Evolutionary conservation across 78 protist species (phyloP), one percentile per base, ranked within the genome.

Genomic region (Mantamonas sphyraenae): DNA sequence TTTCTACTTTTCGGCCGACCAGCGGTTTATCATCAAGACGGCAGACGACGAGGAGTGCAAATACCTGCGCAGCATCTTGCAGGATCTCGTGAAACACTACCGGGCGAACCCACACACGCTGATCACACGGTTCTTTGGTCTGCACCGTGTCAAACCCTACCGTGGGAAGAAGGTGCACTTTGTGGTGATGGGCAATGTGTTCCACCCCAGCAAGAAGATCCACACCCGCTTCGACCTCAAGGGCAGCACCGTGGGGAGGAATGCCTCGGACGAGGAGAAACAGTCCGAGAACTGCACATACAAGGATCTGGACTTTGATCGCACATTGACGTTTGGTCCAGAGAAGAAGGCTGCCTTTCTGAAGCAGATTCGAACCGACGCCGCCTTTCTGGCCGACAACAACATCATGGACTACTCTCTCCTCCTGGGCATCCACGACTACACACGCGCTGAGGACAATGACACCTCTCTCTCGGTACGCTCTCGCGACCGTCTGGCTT

Each of bases 391-490:
- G 31, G 22, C 28, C 9, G 7, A 14, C 28, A 0, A 16, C n/a
- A n/a, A n/a, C 16, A 71, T 87, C 57, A 87, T 87, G 88, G 91
- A 87, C 55, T 87, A 82, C 42, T 71, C 82, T 8, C 28, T 82
- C 50, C 40, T 87, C 22, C 12, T 87, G 7, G 91, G 85, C 55
- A 20, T 81, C 19, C 87, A 81, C 50, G 14, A 68, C 62, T n/a
- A 3, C 24, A 3, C 5, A 42, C 47, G 5, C 47, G 47, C 47
- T 12, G 47, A 12, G 5, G 5, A 5, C 10, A 5, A 5, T 5
- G 22, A 10, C 47, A 5, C 5, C 47, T 10, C 5, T 12, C 10
- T 10, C 10, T 10, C 47, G 22, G 10, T 12, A 12, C 47, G 47
- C 47, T 5, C 47, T 10, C 47, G 47, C 5, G 47, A 5, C 10